Conservation (phyloP, 192 early-diverging fungal genomes). For the Linnemannia schmuckeri region DNA sequence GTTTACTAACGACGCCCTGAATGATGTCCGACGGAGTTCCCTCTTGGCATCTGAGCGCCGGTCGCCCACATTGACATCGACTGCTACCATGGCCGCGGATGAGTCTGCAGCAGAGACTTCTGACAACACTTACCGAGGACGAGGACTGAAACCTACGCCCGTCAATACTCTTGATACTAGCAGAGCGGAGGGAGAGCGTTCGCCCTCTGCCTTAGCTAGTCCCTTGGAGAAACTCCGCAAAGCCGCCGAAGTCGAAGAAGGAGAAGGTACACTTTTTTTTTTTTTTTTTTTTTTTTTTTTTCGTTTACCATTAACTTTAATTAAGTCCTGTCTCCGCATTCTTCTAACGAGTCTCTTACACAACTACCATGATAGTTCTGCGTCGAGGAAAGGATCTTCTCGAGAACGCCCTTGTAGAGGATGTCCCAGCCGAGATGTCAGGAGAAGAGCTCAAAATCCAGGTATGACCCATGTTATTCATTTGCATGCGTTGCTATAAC, state of each 20-base stretch:
- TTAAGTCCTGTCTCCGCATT: too few relatives aligned
- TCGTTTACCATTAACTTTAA: not conserved
- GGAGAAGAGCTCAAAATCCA: slow-evolving; percentile 34
- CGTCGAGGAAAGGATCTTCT: slow-evolving; percentile 48
- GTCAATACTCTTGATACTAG: not conserved
- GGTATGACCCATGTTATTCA: not conserved
- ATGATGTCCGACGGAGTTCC: slow-evolving; percentile 34
- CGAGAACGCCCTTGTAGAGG: slow-evolving; percentile 33
- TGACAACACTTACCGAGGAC: slow-evolving; percentile 7
- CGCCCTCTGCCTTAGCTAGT: slow-evolving; percentile 34
- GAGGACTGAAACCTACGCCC: slow-evolving; percentile 29
- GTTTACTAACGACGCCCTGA: slow-evolving; percentile 43
- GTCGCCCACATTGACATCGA: not conserved
- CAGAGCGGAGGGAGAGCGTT: slow-evolving; percentile 21
- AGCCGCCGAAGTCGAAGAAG: slow-evolving; percentile 49
- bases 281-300: not conserved
- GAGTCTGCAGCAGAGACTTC: not conserved
- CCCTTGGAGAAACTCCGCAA: slow-evolving; percentile 48
- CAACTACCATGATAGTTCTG: slow-evolving; percentile 7
- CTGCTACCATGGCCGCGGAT: not conserved
- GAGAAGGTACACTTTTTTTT: slow-evolving; percentile 29
- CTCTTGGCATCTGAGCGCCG: slow-evolving; percentile 18
- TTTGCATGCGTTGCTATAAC: not conserved
- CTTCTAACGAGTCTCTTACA: not conserved
- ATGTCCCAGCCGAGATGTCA: slow-evolving; percentile 12